phyloP scores from a whole-genome alignment of 345 rosid species.

The Eucalyptus sp. region DNA sequence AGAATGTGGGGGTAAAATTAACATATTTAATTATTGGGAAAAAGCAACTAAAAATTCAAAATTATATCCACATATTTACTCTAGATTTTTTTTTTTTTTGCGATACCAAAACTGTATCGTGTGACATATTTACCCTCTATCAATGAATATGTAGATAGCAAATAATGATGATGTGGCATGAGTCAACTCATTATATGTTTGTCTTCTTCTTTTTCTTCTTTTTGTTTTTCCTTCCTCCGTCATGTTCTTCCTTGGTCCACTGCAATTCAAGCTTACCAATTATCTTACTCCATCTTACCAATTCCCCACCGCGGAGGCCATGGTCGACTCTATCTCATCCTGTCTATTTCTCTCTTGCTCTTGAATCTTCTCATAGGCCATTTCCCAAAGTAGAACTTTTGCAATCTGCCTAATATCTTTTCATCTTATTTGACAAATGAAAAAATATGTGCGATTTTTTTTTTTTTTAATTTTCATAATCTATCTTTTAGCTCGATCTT shows the following conservation, averaged over 20 bases:
- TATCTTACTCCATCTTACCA: background rate
- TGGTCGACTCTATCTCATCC: background rate
- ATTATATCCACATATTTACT: too few species aligned
- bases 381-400: background rate
- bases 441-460: background rate
- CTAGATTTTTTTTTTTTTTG: too few species aligned
- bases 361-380: background rate
- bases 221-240: background rate
- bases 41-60: too few species aligned
- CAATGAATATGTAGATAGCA: background rate
- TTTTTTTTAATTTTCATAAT: too few species aligned
- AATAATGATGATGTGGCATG: too few species aligned
- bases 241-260: background rate
- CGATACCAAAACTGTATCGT: rapidly evolving
- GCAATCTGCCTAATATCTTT: background rate
- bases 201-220: background rate
- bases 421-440: background rate
- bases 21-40: too few species aligned
- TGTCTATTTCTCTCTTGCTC: background rate
- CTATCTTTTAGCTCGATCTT: background rate
- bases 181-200: background rate
- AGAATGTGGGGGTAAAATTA: background rate
- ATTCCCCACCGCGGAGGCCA: background rate
- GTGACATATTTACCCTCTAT: background rate
- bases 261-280: background rate